Conservation (phyloP, 768 basidiomycete species). For the Infundibulicybe gibba region DNA sequence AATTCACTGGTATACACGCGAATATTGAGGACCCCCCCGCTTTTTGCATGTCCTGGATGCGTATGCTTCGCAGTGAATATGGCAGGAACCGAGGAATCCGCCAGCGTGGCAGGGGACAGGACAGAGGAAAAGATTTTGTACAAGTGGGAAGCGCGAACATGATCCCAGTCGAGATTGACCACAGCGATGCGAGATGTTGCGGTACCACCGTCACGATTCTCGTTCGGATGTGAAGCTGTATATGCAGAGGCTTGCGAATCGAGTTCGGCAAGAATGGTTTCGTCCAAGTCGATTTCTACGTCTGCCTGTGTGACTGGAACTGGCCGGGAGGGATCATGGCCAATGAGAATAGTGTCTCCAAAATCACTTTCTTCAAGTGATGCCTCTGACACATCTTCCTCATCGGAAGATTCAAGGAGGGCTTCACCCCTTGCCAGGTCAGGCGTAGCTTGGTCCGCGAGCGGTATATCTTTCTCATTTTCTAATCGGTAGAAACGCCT, state of each 20-base stretch:
- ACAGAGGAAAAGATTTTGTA: slow-evolving; percentile 92
- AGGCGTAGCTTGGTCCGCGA: slow-evolving; percentile 20
- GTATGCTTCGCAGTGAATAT: slow-evolving; percentile 12
- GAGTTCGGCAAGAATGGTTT: slow-evolving; percentile 64
- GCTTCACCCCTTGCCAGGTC: slow-evolving; percentile 93
- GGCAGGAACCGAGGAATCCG: slow-evolving; percentile 19
- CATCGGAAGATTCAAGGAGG: slow-evolving; percentile 84
- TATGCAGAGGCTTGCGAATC: slow-evolving; percentile 73
- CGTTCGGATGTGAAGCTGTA: slow-evolving; percentile 43
- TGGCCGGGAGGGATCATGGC: slow-evolving; percentile 38
- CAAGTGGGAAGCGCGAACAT: slow-evolving; percentile 84
- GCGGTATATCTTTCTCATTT: slow-evolving; percentile 20
- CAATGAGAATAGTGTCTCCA: slow-evolving; percentile 47
- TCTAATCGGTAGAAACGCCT: slow-evolving; percentile 79
- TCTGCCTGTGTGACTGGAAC: slow-evolving; percentile 33
- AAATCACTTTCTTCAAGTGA: slow-evolving; percentile 43
- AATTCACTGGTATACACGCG: slow-evolving; percentile 92
- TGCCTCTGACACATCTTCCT: slow-evolving; percentile 42
- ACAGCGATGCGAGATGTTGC: slow-evolving; percentile 76
- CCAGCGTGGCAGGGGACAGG: slow-evolving; percentile 52
- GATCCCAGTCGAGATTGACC: slow-evolving; percentile 98
- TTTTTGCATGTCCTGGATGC: neutral
- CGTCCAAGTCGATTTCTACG: slow-evolving; percentile 75
- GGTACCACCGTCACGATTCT: slow-evolving; percentile 31
- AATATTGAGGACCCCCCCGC: slow-evolving; percentile 73